Evolutionary conservation across 2,329 filamentous ascomycete species (phyloP), one percentile per base, ranked within the genome.

Genomic region (Hypoxylon sp.): DNA sequence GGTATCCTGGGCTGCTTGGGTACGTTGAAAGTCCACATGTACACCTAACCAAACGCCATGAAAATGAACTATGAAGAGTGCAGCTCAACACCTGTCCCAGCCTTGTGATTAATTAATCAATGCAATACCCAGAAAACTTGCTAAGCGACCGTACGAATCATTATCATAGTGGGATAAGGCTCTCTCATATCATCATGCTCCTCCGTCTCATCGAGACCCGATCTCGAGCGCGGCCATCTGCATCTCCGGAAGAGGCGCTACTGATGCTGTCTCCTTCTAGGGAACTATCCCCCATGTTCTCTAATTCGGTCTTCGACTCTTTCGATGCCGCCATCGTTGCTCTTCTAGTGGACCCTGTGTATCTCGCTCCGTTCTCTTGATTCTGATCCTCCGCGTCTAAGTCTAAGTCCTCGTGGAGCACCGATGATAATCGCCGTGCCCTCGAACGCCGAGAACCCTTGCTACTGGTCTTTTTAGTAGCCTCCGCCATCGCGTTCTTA

Each of bases 111-210:
- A 68, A 45, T 41, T 19, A 68, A 51, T 49, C 45, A 52, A 62
- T 59, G 41, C 51, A 59, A 14, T 62, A 49, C 34, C 51, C 41
- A 63, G 30, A 36, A 32, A 50, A 11, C 11, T 32, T 49, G 50
- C 61, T 45, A 63, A 69, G 59, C 38, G 67, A 65, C 48, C 59
- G 64, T 63, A 55, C 62, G 56, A 70, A 65, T 65, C 63, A 58
- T 64, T 58, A 69, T 63, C 55, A 59, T 64, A 57, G n/a, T 65
- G 60, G 72, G 64, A 56, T 56, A 48, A 25, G 50, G 32, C 41
- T 34, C 21, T 52, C 61, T 85, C 80, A 88, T 77, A 88, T 76
- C 86, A 89, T 87, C 85, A 88, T 89, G 75, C 86, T 89, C 72
- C 86, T 81, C 70, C 87, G 80, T 73, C 86, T 80, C 63, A 82